Conservation (phyloP, 2,329 filamentous ascomycete species). For the Diaporthe ilicicola region DNA sequence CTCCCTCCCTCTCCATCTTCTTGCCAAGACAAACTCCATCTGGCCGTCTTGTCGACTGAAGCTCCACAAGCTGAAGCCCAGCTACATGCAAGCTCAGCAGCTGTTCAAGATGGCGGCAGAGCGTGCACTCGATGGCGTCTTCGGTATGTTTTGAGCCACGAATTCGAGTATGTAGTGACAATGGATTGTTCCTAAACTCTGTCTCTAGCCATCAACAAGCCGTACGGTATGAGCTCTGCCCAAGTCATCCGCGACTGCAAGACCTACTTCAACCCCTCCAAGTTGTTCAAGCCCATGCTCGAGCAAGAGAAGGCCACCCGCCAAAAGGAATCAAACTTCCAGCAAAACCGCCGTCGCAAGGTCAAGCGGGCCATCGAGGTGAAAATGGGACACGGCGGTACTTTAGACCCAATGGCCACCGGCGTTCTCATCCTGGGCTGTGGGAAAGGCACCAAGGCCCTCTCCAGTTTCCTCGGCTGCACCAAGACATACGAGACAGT, state of each 20-base stretch:
- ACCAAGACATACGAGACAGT: slow-evolving; percentile 94
- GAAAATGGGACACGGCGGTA: slow-evolving; percentile 96
- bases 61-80: neutral
- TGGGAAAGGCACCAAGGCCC: slow-evolving; percentile 84
- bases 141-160: slow-evolving; percentile 54
- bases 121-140: slow-evolving; percentile 64
- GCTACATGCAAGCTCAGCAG: slow-evolving; percentile 35
- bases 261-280: slow-evolving; percentile 81
- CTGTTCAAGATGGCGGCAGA: slow-evolving; percentile 61
- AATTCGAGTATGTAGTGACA: neutral
- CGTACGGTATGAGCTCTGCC: slow-evolving; percentile 84
- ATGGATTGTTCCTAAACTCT: neutral
- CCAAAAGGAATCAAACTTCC: slow-evolving; percentile 63
- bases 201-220: slow-evolving; percentile 86
- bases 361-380: slow-evolving; percentile 72
- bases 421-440: slow-evolving; percentile 91
- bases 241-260: slow-evolving; percentile 92
- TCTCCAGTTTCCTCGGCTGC: slow-evolving; percentile 82
- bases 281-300: slow-evolving; percentile 81
- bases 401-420: slow-evolving; percentile 91
- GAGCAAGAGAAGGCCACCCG: slow-evolving; percentile 66
- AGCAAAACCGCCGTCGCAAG: slow-evolving; percentile 66
- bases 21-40: neutral
- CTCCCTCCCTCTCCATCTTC: too few species aligned
- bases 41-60: neutral